phyloP scores from a whole-genome alignment of 176 grass and related monocot genomes.

The Cenchrus fungigraminus region DNA sequence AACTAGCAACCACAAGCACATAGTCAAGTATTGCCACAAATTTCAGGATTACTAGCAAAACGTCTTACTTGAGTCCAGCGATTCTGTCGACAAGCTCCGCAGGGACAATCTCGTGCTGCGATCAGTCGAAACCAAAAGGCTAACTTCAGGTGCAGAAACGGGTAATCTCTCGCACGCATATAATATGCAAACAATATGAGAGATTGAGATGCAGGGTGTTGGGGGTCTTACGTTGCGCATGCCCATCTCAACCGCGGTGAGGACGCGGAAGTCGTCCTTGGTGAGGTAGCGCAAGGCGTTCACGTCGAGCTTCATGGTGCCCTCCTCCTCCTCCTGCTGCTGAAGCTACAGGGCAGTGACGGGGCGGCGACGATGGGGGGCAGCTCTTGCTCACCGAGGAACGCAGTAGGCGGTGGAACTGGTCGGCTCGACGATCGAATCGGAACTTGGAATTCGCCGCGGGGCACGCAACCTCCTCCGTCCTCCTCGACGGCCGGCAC shows the following conservation, averaged over 20 bases:
- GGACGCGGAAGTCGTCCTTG: conserved; percentile 92
- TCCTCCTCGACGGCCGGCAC: neutral
- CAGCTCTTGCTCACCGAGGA: neutral
- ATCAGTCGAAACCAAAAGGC: neutral
- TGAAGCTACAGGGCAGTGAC: neutral
- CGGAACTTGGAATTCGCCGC: neutral
- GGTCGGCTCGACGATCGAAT: neutral
- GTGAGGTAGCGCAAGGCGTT: conserved; percentile 82
- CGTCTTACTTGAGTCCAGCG: conserved; percentile 72
- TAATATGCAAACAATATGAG: neutral
- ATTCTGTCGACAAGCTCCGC: conserved; percentile 89
- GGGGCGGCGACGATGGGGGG: neutral
- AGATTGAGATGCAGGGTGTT: neutral
- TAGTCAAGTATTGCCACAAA: neutral
- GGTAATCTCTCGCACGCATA: neutral
- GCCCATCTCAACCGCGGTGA: conserved; percentile 91
- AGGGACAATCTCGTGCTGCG: conserved; percentile 87
- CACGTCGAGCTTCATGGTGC: conserved; percentile 88
- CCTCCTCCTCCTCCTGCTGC: neutral
- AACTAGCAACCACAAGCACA: neutral
- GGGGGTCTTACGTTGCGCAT: conserved; percentile 78
- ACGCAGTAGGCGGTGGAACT: neutral
- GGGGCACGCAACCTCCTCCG: neutral
- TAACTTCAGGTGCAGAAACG: neutral
- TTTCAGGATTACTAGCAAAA: neutral